Conservation (phyloP, 352 stramenopile genomes). For the Phytophthora macrochlamydospora region DNA sequence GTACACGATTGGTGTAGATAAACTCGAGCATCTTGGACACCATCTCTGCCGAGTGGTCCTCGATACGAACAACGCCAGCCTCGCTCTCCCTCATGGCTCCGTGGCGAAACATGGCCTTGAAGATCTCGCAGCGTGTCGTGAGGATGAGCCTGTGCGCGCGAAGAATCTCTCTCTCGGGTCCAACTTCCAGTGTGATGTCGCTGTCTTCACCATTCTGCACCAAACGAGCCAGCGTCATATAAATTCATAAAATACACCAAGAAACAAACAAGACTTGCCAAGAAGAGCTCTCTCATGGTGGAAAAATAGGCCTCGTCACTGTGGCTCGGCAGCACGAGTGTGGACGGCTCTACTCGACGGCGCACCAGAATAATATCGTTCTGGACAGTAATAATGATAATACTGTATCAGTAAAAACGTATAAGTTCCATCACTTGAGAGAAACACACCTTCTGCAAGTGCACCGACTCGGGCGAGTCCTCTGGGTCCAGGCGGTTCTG, state of each 20-base stretch:
- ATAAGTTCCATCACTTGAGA: too few relatives aligned
- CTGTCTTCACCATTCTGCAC: constrained; percentile 61
- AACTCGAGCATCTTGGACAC: constrained; percentile 93
- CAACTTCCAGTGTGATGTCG: constrained; percentile 79
- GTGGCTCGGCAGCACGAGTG: constrained; percentile 49
- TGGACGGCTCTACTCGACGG: constrained; percentile 45
- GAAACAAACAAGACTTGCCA: constrained; percentile 33
- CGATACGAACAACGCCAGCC: constrained; percentile 80
- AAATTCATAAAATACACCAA: background rate
- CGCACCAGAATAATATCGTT: constrained; percentile 89
- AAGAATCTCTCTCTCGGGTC: constrained; percentile 62
- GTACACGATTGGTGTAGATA: constrained; percentile 91
- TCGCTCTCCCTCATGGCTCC: constrained; percentile 88
- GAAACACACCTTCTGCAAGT: constrained; percentile 73
- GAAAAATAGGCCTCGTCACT: constrained; percentile 79
- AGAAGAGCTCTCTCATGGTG: constrained; percentile 75
- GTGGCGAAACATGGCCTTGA: constrained; percentile 88
- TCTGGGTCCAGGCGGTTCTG: constrained; percentile 82
- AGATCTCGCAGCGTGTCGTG: constrained; percentile 89
- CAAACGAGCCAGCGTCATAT: background rate
- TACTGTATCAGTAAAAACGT: background rate
- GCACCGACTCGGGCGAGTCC: constrained; percentile 84
- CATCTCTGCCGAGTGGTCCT: constrained; percentile 81
- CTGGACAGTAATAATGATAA: constrained; percentile 25
- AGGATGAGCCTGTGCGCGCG: constrained; percentile 77